Evolutionary conservation across 2,329 filamentous ascomycete species (phyloP).

Genomic region (Piedraia hortae): DNA sequence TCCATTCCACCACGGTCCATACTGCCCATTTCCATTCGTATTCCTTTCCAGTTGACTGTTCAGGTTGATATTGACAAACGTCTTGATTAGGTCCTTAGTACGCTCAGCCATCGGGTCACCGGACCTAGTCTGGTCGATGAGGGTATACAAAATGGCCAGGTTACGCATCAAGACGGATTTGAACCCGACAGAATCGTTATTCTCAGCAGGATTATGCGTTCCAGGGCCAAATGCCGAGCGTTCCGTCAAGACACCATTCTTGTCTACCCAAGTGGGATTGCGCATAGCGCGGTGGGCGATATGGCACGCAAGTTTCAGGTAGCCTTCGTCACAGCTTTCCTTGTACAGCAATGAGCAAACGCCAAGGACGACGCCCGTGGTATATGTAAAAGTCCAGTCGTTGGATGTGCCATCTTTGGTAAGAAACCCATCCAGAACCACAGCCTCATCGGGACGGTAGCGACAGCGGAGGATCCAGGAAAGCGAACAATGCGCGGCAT

Average conservation of each 20-base stretch:
- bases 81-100: slow-evolving; percentile 4
- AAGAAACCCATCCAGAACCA: slow-evolving; percentile 8
- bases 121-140: slow-evolving; percentile 2
- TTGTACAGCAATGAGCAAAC: slow-evolving; percentile 6
- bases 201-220: slow-evolving; percentile 6
- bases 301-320: slow-evolving; percentile 6
- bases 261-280: slow-evolving; percentile 7
- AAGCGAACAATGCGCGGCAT: slow-evolving; percentile 6
- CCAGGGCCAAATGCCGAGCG: slow-evolving; percentile 6
- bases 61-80: slow-evolving; percentile 7
- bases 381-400: slow-evolving; percentile 10
- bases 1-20: slow-evolving; percentile 11
- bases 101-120: slow-evolving; percentile 2
- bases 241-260: slow-evolving; percentile 7
- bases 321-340: slow-evolving; percentile 4
- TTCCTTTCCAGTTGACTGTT: slow-evolving; percentile 5
- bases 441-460: slow-evolving; percentile 6
- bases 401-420: slow-evolving; percentile 5
- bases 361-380: slow-evolving; percentile 8
- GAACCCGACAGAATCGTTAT: slow-evolving; percentile 9
- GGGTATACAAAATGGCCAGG: slow-evolving; percentile 6
- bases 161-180: slow-evolving; percentile 8
- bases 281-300: slow-evolving; percentile 7
- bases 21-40: slow-evolving; percentile 8
- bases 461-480: slow-evolving; percentile 8